Evolutionary conservation across 768 basidiomycete species (phyloP).

Genomic region (Lanmaoa pseudosensibilis): DNA sequence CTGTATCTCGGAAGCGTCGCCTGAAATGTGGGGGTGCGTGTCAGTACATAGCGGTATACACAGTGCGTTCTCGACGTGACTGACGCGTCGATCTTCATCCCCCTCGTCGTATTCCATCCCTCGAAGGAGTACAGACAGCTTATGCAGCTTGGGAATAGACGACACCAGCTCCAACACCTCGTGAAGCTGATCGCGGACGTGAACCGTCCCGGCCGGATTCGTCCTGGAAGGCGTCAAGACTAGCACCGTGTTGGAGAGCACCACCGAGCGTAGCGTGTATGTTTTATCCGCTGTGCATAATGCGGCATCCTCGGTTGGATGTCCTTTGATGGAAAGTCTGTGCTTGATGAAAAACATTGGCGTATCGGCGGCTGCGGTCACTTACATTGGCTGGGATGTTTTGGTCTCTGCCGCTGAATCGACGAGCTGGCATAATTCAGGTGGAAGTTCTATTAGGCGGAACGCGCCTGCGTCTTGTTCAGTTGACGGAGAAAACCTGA

Average conservation of each 20-base stretch:
- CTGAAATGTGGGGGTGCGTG: slow-evolving; percentile 11
- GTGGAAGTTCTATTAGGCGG: slow-evolving; percentile 72
- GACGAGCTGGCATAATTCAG: slow-evolving; percentile 61
- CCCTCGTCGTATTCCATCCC: slow-evolving; percentile 72
- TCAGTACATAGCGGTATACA: not conserved
- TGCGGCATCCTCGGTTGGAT: slow-evolving; percentile 81
- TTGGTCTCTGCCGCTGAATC: slow-evolving; percentile 48
- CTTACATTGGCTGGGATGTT: slow-evolving; percentile 32
- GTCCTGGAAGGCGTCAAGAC: slow-evolving; percentile 57
- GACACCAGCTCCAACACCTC: slow-evolving; percentile 84
- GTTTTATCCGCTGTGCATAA: slow-evolving; percentile 82
- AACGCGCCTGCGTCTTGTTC: slow-evolving; percentile 52
- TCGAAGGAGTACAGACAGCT: slow-evolving; percentile 57
- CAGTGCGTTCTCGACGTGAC: slow-evolving; percentile 2
- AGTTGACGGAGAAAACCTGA: slow-evolving; percentile 53
- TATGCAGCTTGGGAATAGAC: slow-evolving; percentile 73
- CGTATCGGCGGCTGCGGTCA: not conserved
- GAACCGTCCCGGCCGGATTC: slow-evolving; percentile 43
- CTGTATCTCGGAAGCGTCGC: slow-evolving; percentile 42
- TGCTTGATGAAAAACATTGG: not conserved
- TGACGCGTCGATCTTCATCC: slow-evolving; percentile 42
- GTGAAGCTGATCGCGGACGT: slow-evolving; percentile 77
- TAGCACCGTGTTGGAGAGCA: slow-evolving; percentile 83
- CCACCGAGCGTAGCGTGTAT: slow-evolving; percentile 81
- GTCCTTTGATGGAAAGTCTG: slow-evolving; percentile 80